Evolutionary conservation across 1,284 basidiomycete species (phyloP), one percentile per base, ranked within the genome.

Genomic region (Blastosporella zonata): DNA sequence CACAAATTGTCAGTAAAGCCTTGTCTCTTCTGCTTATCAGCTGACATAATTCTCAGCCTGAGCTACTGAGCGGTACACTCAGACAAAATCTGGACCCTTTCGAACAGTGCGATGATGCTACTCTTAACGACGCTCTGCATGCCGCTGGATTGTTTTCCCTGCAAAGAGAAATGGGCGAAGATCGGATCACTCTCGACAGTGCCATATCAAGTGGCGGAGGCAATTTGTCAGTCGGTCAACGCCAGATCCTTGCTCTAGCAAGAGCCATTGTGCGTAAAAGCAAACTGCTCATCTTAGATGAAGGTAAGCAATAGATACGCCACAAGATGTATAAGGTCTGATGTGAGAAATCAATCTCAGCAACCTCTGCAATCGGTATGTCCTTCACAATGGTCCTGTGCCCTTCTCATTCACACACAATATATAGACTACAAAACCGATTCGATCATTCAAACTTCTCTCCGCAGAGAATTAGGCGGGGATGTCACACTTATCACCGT

Each of bases 71-170:
- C 50, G 84, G 81, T 10, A 73, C 75, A 0, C 61, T 84, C 21
- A 70, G 81, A 9, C 64, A 75, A 43, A 84, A 83, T 59, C 59
- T 87, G 8, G 84, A 86, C 59, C 89, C 90, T 0, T 92, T 91
- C 61, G 78, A 74, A 6, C 75, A 85, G 60, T 74, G 84, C 59
- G 84, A 89, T 44, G 90, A 93, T 61, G 76, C 77, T 1, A 69
- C 67, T 3, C 65, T 84, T 40, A 80, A 81, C 51, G 68, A 69
- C 48, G 78, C 82, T 1, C 63, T 85, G 1, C 72, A 73, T n/a
- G 67, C 78, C 17, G 71, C 81, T 2, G 80, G 80, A 0, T 62
- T 84, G 1, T 78, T 73, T 57, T 68, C 77, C 2, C 62, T 81
- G 2, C 78, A 81, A 56, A 67, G 55, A 33, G 75, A 81, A 57